Percentiles rank a stretch among this genome's conserved stretches.
phyloP scores from a whole-genome alignment of 345 rosid species.

The Schrenkiella parvula region DNA sequence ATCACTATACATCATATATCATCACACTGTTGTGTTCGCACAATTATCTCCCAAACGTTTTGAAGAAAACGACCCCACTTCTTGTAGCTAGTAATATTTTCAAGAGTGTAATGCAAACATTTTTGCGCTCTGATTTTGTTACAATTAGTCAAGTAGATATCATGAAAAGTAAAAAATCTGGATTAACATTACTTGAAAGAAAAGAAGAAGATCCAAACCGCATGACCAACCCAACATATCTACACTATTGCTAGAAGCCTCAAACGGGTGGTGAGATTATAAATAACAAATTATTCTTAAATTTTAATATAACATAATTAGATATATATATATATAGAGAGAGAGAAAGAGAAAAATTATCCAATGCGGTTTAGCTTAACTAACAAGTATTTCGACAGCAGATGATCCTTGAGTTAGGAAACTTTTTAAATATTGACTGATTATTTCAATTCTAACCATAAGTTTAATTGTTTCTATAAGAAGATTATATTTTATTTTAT shows the following conservation, averaged over 20 bases:
- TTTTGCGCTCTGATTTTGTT: background rate
- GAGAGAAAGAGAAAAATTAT: background rate
- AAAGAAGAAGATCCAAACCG: constrained; percentile 4
- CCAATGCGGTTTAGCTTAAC: background rate
- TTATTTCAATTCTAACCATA: background rate
- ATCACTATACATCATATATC: background rate
- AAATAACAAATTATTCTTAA: background rate
- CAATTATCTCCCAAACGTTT: background rate
- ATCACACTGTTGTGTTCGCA: too few relatives aligned
- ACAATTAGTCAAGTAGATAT: background rate
- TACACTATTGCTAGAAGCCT: constrained; percentile 11
- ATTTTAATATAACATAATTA: too few relatives aligned
- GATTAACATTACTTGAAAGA: background rate
- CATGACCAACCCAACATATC: constrained; percentile 35
- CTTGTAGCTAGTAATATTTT: background rate
- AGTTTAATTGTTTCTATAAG: background rate
- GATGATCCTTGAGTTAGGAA: background rate
- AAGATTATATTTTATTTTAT: background rate
- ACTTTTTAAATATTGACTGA: background rate
- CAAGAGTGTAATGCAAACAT: background rate
- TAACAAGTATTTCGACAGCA: background rate
- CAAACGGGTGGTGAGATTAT: background rate
- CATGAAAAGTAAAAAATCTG: background rate
- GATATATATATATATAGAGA: background rate
- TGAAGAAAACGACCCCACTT: background rate